Evolutionary conservation across 2,329 filamentous ascomycete species (phyloP).

Genomic region (Incumbomyces delicatus): DNA sequence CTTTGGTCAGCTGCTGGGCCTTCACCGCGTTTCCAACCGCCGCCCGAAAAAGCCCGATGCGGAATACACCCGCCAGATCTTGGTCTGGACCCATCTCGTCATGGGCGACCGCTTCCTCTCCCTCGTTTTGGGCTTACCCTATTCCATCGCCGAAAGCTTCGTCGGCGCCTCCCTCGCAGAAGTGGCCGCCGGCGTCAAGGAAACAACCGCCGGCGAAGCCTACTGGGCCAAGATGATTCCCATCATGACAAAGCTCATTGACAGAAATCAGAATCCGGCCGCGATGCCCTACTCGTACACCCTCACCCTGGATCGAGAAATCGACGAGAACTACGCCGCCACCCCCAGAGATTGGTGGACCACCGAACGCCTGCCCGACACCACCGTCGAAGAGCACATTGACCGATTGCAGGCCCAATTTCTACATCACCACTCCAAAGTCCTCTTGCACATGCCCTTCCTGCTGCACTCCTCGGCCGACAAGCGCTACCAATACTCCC

Average conservation of each 20-base stretch:
- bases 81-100: slow-evolving; percentile 33
- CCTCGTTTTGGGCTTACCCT: slow-evolving; percentile 45
- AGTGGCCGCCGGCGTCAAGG: not conserved
- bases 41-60: slow-evolving; percentile 20
- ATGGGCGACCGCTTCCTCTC: slow-evolving; percentile 42
- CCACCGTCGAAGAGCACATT: slow-evolving; percentile 23
- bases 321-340: slow-evolving; percentile 25
- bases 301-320: slow-evolving; percentile 32
- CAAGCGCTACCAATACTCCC: slow-evolving; percentile 30
- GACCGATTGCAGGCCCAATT: slow-evolving; percentile 30
- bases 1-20: slow-evolving; percentile 43
- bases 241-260: slow-evolving; percentile 30
- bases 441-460: slow-evolving; percentile 39
- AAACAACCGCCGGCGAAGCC: slow-evolving; percentile 18
- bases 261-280: slow-evolving; percentile 31
- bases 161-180: slow-evolving; percentile 22
- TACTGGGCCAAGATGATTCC: slow-evolving; percentile 26
- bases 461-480: slow-evolving; percentile 33
- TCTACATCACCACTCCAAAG: slow-evolving; percentile 29
- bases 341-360: slow-evolving; percentile 27
- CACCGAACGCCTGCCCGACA: slow-evolving; percentile 15
- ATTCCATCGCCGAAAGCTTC: slow-evolving; percentile 27
- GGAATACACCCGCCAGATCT: slow-evolving; percentile 25
- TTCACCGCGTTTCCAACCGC: slow-evolving; percentile 29
- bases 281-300: slow-evolving; percentile 31